A percentile compares a stretch with the other conserved stretches of the same genome.
These are phyloP conservation scores for Volvariella surrecta DNA, from an alignment of 1,284 basidiomycete species.

Conservation along the genomic window DNA sequence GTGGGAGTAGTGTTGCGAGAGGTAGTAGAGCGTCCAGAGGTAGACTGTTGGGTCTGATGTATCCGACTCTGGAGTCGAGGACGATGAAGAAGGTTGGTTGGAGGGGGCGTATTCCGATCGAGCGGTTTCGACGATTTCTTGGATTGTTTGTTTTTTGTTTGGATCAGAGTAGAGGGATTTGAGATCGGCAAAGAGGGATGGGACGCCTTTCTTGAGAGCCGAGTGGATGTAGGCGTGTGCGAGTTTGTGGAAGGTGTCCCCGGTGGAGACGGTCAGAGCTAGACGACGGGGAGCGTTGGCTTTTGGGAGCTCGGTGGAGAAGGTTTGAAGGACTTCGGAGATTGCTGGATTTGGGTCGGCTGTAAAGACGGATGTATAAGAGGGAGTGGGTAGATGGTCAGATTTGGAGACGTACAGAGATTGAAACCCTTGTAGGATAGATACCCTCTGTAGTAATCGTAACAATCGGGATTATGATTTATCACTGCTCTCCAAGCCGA, in stretches of 20 bases:
- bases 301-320: slow-evolving; percentile 55
- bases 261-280: slow-evolving; percentile 57
- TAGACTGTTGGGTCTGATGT: slow-evolving; percentile 64
- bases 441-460: slow-evolving; percentile 75
- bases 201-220: slow-evolving; percentile 81
- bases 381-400: not conserved
- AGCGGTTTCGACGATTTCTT: slow-evolving; percentile 62
- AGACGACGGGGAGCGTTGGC: slow-evolving; percentile 71
- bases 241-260: slow-evolving; percentile 56
- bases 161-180: slow-evolving; percentile 74
- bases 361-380: slow-evolving; percentile 2
- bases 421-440: slow-evolving; percentile 60
- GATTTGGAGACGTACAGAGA: slow-evolving; percentile 39
- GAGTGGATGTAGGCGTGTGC: slow-evolving; percentile 64
- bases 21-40: slow-evolving; percentile 94
- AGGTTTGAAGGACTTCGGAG: slow-evolving; percentile 48
- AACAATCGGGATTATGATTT: slow-evolving; percentile 81
- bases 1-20: slow-evolving; percentile 85
- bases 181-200: slow-evolving; percentile 90
- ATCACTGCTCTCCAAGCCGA: slow-evolving; percentile 76
- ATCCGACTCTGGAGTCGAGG: slow-evolving; percentile 26
- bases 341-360: slow-evolving; percentile 47
- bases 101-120: slow-evolving; percentile 24
- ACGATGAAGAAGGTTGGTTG: slow-evolving; percentile 16
- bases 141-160: slow-evolving; percentile 61